These are phyloP conservation scores for Spinacia oleracea DNA, from an alignment of 179 eudicot species.

Conservation along the genomic window DNA sequence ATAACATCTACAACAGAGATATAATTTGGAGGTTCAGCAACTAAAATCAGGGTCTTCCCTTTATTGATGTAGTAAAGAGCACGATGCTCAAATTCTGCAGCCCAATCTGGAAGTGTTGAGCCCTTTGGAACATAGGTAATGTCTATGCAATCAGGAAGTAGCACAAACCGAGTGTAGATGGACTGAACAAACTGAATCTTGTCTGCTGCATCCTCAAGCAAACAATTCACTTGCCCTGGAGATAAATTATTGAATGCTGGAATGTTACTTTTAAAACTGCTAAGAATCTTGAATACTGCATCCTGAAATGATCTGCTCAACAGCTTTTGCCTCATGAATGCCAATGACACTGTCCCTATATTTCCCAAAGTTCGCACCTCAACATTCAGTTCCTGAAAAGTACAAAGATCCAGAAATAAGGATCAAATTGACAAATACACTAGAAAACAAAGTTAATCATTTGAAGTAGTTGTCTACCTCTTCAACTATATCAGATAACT, in stretches of 20 bases:
- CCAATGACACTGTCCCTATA: conserved; percentile 59
- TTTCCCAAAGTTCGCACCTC: conserved; percentile 51
- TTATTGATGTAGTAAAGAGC: conserved; percentile 69
- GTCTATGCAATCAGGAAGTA: conserved; percentile 68
- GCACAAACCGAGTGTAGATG: conserved; percentile 75
- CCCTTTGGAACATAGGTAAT: conserved; percentile 60
- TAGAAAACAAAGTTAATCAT: conserved; percentile 2
- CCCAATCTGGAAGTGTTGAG: conserved; percentile 69
- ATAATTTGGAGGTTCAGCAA: conserved; percentile 89
- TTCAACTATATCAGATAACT: conserved; percentile 83
- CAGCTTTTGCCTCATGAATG: conserved; percentile 59
- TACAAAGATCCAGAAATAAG: background rate
- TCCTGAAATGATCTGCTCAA: conserved; percentile 74
- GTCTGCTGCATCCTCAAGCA: conserved; percentile 58
- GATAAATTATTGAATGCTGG: conserved; percentile 34
- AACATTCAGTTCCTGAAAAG: conserved; percentile 62
- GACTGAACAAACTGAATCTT: conserved; percentile 70
- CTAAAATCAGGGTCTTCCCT: conserved; percentile 43
- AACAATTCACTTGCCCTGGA: conserved; percentile 37
- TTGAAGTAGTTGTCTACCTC: conserved; percentile 57
- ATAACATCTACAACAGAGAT: conserved; percentile 70
- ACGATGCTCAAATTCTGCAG: conserved; percentile 52
- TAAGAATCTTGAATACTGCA: conserved; percentile 62
- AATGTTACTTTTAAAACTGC: conserved; percentile 40
- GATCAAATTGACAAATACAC: background rate